Evolutionary conservation across 257 asterid genomes (phyloP).

Genomic region (Solanum microdontum): DNA sequence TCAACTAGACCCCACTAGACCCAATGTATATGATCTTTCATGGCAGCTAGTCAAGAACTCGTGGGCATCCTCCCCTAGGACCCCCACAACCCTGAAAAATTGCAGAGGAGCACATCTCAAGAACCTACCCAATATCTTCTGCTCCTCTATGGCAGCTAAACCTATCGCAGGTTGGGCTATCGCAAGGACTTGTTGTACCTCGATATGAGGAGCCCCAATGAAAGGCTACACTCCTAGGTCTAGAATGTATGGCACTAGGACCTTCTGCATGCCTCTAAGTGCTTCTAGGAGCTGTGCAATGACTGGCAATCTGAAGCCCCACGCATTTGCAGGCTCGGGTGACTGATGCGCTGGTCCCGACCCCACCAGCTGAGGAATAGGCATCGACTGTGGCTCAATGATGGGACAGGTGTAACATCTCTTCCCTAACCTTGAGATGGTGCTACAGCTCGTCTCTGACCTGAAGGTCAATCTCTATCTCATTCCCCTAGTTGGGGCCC

Average conservation of each 20-base stretch:
- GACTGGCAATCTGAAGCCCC: not conserved
- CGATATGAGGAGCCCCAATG: too few relatives aligned
- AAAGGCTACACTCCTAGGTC: not conserved
- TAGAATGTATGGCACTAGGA: not conserved
- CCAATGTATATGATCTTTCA: not conserved
- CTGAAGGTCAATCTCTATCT: too few relatives aligned
- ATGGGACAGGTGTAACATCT: too few relatives aligned
- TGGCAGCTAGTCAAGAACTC: not conserved
- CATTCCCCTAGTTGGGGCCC: too few relatives aligned
- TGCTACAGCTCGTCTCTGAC: too few relatives aligned
- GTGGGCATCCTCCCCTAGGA: not conserved
- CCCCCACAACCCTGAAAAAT: too few relatives aligned
- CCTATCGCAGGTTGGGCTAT: not conserved
- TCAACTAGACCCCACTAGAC: too few relatives aligned
- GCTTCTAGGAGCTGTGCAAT: not conserved
- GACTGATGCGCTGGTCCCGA: too few relatives aligned
- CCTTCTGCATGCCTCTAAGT: not conserved
- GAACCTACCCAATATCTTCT: not conserved
- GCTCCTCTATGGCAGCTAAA: not conserved
- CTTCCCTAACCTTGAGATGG: too few relatives aligned
- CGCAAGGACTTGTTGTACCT: not conserved
- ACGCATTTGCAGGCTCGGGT: too few relatives aligned
- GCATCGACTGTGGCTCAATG: too few relatives aligned
- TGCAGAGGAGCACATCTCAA: not conserved
- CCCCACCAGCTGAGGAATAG: too few relatives aligned